phyloP scores from a whole-genome alignment of 305 asterid species.

The Fraxinus velutina region DNA sequence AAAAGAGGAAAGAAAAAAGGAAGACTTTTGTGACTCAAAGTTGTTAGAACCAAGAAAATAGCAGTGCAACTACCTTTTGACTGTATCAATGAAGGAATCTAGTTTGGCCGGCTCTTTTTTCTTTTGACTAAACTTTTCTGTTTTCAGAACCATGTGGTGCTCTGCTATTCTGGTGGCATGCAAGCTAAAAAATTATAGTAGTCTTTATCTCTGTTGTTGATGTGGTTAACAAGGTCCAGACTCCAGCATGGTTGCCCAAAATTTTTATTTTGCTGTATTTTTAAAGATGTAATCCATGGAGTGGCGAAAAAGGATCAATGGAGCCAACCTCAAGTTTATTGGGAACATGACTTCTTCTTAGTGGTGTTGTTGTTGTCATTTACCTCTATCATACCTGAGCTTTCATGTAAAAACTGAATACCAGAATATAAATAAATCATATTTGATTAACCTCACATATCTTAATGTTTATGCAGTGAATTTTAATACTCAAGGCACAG shows the following conservation, averaged over 20 bases:
- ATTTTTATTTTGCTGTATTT: not conserved
- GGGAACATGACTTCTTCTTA: not conserved
- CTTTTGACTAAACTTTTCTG: not conserved
- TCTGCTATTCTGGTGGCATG: not conserved
- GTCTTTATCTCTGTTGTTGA: not conserved
- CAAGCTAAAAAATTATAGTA: not conserved
- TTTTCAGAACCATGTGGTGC: not conserved
- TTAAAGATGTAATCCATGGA: not conserved
- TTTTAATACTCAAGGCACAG: constrained; percentile 16
- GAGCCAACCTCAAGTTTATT: not conserved
- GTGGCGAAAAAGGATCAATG: not conserved
- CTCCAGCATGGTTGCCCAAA: not conserved
- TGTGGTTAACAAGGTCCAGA: not conserved
- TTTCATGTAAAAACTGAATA: not conserved
- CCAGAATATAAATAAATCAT: not conserved
- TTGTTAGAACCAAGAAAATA: not conserved
- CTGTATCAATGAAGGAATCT: not conserved
- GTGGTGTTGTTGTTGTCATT: not conserved
- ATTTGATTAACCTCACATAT: not conserved
- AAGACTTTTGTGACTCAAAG: not conserved
- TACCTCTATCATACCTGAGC: not conserved
- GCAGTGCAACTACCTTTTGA: not conserved
- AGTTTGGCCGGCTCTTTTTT: not conserved
- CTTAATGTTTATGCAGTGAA: constrained; percentile 33
- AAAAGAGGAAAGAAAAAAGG: not conserved